phyloP scores from a whole-genome alignment of 306 rosid genomes.

The Hippophae rhamnoides region DNA sequence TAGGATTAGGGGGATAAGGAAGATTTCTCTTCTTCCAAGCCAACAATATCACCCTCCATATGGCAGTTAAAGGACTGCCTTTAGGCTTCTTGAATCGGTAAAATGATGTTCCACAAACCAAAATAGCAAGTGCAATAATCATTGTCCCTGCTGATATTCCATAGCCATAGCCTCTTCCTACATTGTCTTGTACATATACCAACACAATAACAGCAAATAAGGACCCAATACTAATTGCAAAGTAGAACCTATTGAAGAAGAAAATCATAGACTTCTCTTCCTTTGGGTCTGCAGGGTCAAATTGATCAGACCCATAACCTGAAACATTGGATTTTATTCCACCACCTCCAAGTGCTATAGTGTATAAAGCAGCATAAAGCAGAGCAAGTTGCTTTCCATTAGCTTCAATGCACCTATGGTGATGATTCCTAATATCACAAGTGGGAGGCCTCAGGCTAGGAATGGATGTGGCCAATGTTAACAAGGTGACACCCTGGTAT shows the following conservation, averaged over 20 bases:
- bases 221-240: constrained; percentile 73
- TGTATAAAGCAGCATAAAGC: constrained; percentile 65
- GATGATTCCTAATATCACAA: constrained; percentile 42
- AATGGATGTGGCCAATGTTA: constrained; percentile 62
- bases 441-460: constrained; percentile 68
- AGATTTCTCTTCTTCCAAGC: constrained; percentile 73
- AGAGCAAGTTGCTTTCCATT: constrained; percentile 48
- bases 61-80: constrained; percentile 77
- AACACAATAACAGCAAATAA: constrained; percentile 65
- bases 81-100: constrained; percentile 64
- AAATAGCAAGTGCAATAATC: constrained; percentile 40
- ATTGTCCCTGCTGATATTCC: constrained; percentile 81
- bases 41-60: constrained; percentile 73
- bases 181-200: constrained; percentile 75
- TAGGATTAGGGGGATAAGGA: constrained; percentile 48
- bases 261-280: constrained; percentile 80
- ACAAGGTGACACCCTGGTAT: constrained; percentile 52
- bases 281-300: constrained; percentile 51
- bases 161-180: constrained; percentile 83
- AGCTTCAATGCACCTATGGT: constrained; percentile 54
- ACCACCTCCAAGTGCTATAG: constrained; percentile 73
- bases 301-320: constrained; percentile 80
- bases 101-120: constrained; percentile 54
- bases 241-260: constrained; percentile 93
- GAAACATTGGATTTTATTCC: constrained; percentile 92